Base-by-base conservation (phyloP, 176 grass and related monocot genomes). In the Otatea glauca region DNA sequence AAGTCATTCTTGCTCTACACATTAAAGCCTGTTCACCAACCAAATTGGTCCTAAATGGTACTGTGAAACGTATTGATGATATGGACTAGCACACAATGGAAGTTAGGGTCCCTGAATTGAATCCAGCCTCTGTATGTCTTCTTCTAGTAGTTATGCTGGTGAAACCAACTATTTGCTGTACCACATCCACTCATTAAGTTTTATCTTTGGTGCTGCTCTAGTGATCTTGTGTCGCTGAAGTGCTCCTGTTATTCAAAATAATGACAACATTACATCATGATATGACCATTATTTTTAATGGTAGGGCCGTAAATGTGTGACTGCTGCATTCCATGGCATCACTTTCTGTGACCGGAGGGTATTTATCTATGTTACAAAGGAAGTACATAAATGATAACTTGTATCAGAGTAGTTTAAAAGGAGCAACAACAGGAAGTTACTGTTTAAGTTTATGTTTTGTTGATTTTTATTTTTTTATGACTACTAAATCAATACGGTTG, bases 11-110 rank as follows among this genome's bases (percentile, higher is more conserved):
- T 90, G 75, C 27, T 83, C 39, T 78, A 68, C 61, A 83, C 7
- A 49, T 65, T 83, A 67, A 38, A 50, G 67, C 53, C 41, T 83
- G 18, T 83, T 73, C 74, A 90, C 79, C 61, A 79, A 90, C 80
- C 80, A 87, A 53, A 75, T 79, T 69, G 88, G 84, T 67, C 70
- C 81, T 83, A 80, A 81, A 83, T 80, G 51, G 74, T 90, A 87
- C 80, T 35, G 68, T 65, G 51, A 83, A 74, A 74, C 83, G 51
- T 87, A 75, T 79, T n/a, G n/a, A n/a, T n/a, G n/a, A n/a, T n/a
- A n/a, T n/a, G n/a, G n/a, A n/a, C n/a, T n/a, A n/a, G n/a, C n/a
- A n/a, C n/a, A n/a, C n/a, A n/a, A n/a, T n/a, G n/a, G n/a, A n/a
- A n/a, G n/a, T n/a, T 79, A 83, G 61, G 58, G 61, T 67, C 49